Evolutionary conservation across 495 filamentous ascomycete genomes (phyloP), one percentile per base, ranked within the genome.

Genomic region (Hapsidospora chrysogenum): DNA sequence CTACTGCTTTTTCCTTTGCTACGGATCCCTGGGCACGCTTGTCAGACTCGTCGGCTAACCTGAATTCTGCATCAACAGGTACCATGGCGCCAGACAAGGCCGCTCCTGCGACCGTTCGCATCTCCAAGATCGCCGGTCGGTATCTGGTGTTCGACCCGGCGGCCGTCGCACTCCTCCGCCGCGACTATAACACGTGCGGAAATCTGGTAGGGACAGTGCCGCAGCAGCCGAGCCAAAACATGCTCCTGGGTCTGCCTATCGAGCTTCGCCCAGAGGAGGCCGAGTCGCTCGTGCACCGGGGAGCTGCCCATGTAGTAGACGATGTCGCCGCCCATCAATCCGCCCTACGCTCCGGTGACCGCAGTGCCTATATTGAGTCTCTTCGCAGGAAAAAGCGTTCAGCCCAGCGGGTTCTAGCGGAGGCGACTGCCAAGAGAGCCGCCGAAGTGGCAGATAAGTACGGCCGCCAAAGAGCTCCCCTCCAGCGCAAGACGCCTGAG

Each of bases 201-300:
- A 81, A 89, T 16, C 60, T 95, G 31, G 78, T 78, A 31, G 89
- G 89, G 28, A 81, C 78, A 2, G 72, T 95, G 27, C 85, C 92
- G 2, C 89, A 94, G 56, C 72, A 78, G 28, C 85, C 87, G 4
- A 83, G 87, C 45, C 89, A 97, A 54, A 97, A 95, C 62, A 67
- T 94, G 33, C 95, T 96, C 51, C 67, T 85, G 38, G 83, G 89
- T 14, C 54, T 96, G 23, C 89, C 89, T 1, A 47, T 95, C 25
- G 77, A 94, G 58, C 60, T 97, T 27, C 83, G 87, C 68, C 76
- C 81, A 1, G 89, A 96, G 52, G 89, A 97, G 59, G 85, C 76
- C 2, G 68, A 73, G 37, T 50, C 93, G 37, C 68, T 97, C 21
- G 75, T 92, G 39, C 82, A 93, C 44, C 78, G 76, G 45, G 74